Percentiles rank a stretch among this genome's conserved stretches.
phyloP scores from a whole-genome alignment of 2,329 filamentous ascomycete genomes.

The Pyricularia sp. region DNA sequence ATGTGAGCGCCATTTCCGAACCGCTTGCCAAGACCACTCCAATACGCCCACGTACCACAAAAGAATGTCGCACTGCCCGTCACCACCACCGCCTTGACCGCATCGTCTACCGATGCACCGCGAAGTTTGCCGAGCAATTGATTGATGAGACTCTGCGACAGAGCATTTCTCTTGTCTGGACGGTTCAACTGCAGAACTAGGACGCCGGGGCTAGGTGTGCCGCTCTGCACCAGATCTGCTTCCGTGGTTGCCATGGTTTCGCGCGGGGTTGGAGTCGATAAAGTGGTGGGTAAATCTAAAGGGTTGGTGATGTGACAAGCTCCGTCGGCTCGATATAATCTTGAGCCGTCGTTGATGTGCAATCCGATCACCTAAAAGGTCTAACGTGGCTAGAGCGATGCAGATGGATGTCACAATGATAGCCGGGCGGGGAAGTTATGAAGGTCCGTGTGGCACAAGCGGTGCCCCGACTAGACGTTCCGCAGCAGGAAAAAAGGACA shows the following conservation, averaged over 20 bases:
- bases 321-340: background rate
- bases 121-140: conserved; percentile 1
- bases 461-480: background rate
- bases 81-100: conserved; percentile 3
- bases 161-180: conserved; percentile 5
- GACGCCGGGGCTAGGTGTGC: conserved; percentile 3
- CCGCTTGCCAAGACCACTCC: background rate
- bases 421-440: background rate
- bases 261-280: background rate
- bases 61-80: conserved; percentile 2
- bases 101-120: background rate
- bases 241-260: background rate
- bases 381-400: background rate
- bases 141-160: conserved; percentile 2
- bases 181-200: conserved; percentile 3
- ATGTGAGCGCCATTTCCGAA: background rate
- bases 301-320: background rate
- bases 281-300: background rate
- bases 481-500: background rate
- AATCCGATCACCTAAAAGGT: background rate
- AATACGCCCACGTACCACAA: background rate
- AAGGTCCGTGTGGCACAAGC: background rate
- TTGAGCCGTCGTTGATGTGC: background rate
- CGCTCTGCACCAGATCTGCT: conserved; percentile 2
- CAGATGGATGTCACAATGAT: background rate